Evolutionary conservation across 768 basidiomycete genomes (phyloP).

Genomic region (Rhizopogon vulgaris): DNA sequence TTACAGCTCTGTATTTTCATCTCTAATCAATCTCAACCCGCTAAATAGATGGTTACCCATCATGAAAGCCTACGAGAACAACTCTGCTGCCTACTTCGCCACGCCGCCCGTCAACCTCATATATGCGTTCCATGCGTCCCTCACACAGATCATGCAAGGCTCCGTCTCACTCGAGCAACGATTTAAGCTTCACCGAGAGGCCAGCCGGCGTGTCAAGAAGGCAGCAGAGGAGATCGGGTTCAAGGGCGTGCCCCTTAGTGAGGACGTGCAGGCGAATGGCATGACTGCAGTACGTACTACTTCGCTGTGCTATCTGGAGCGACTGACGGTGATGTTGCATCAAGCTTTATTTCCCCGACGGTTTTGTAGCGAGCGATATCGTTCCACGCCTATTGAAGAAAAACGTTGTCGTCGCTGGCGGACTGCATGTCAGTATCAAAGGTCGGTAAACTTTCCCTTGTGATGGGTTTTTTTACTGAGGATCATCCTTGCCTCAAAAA

Average conservation of each 20-base stretch:
- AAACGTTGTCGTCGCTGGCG: slow-evolving; percentile 81
- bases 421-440: slow-evolving; percentile 79
- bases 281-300: slow-evolving; percentile 76
- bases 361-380: slow-evolving; percentile 69
- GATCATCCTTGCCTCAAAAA: slow-evolving; percentile 19
- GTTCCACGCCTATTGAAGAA: slow-evolving; percentile 66
- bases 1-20: neutral
- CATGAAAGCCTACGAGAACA: slow-evolving; percentile 89
- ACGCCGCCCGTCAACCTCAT: slow-evolving; percentile 94
- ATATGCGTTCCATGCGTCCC: slow-evolving; percentile 82
- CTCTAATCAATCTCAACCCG: slow-evolving; percentile 1
- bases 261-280: slow-evolving; percentile 75
- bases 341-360: slow-evolving; percentile 80
- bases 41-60: slow-evolving; percentile 75
- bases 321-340: slow-evolving; percentile 2
- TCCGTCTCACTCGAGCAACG: slow-evolving; percentile 69
- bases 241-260: slow-evolving; percentile 58
- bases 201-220: slow-evolving; percentile 62
- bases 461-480: neutral
- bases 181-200: slow-evolving; percentile 67
- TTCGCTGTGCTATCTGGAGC: neutral
- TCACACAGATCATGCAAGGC: slow-evolving; percentile 61
- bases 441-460: slow-evolving; percentile 34
- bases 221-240: slow-evolving; percentile 64
- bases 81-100: slow-evolving; percentile 83